A percentile compares a stretch with the other conserved stretches of the same genome.
phyloP scores from a whole-genome alignment of 1,284 basidiomycete species.

The Sporisorium reilianum region DNA sequence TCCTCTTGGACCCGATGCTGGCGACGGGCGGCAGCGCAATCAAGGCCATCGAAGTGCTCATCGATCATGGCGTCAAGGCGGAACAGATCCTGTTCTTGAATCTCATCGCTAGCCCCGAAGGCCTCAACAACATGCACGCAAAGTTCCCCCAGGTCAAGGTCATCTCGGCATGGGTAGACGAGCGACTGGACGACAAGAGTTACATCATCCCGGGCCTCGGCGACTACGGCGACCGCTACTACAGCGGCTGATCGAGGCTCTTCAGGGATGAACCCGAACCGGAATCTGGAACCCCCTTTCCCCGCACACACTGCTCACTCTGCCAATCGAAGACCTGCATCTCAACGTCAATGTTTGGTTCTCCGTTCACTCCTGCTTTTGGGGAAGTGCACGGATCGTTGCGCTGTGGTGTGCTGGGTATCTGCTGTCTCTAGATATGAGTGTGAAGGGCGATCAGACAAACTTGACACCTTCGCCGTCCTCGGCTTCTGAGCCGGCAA shows the following conservation, averaged over 20 bases:
- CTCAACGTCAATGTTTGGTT: too few species aligned
- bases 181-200: conserved; percentile 84
- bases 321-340: background rate
- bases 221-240: conserved; percentile 67
- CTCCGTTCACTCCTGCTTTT: too few species aligned
- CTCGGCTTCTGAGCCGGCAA: conserved; percentile 70
- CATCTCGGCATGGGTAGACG: conserved; percentile 94
- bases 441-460: conserved; percentile 48
- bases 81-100: conserved; percentile 95
- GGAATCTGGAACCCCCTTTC: background rate
- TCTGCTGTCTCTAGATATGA: conserved; percentile 5
- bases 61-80: conserved; percentile 82
- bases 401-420: background rate
- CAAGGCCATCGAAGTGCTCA: conserved; percentile 94
- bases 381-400: too few species aligned
- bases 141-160: conserved; percentile 85
- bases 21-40: conserved; percentile 96
- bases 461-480: conserved; percentile 72
- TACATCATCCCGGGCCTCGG: conserved; percentile 69
- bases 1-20: conserved; percentile 97
- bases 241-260: conserved; percentile 41
- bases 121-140: conserved; percentile 82
- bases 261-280: background rate
- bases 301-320: background rate
- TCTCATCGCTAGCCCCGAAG: conserved; percentile 92